Conservation (phyloP, 352 stramenopile genomes). For the Phytophthora tentaculata region DNA sequence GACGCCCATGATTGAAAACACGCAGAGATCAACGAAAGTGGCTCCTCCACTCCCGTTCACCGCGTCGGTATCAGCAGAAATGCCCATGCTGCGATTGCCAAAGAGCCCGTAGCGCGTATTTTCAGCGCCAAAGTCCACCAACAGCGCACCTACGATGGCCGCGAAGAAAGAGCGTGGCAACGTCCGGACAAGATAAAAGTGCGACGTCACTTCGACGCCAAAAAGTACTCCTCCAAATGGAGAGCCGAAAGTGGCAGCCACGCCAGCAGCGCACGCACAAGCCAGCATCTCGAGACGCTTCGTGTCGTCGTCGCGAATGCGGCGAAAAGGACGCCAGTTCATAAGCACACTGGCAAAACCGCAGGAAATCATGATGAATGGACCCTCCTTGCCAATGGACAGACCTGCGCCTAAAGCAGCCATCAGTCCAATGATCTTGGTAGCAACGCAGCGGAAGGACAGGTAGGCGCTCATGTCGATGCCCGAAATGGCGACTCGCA, state of each 20-base stretch:
- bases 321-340: constrained; percentile 66
- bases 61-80: constrained; percentile 50
- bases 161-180: constrained; percentile 84
- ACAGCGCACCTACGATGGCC: constrained; percentile 71
- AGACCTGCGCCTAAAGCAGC: constrained; percentile 66
- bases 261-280: constrained; percentile 78
- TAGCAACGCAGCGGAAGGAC: constrained; percentile 70
- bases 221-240: constrained; percentile 90
- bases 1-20: constrained; percentile 74
- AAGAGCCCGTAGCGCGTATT: constrained; percentile 79
- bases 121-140: constrained; percentile 68
- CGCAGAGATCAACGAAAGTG: constrained; percentile 53
- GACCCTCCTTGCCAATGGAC: constrained; percentile 86
- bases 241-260: constrained; percentile 87
- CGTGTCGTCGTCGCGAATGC: constrained; percentile 80
- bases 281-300: constrained; percentile 87
- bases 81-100: constrained; percentile 71
- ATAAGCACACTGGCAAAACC: constrained; percentile 83
- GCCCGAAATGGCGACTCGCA: constrained; percentile 84
- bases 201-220: constrained; percentile 83
- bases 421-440: constrained; percentile 76
- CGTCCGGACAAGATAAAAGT: constrained; percentile 86
- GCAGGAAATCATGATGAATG: constrained; percentile 90
- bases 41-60: constrained; percentile 46
- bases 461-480: constrained; percentile 83